Conservation (phyloP, 1,284 basidiomycete genomes). For the Porogramme epimiltina region DNA sequence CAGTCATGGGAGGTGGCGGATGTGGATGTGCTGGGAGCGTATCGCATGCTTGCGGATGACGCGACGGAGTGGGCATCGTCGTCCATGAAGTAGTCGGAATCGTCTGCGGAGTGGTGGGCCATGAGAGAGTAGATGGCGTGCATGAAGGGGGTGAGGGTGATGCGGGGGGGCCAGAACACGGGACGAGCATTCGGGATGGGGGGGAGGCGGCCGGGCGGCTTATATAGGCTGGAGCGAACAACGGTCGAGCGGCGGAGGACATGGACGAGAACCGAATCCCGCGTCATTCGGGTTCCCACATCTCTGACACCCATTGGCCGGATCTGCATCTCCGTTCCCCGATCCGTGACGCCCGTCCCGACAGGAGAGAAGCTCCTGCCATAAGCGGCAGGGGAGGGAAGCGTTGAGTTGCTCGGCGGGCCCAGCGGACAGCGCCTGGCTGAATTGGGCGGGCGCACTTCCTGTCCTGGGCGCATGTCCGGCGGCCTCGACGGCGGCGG, state of each 20-base stretch:
- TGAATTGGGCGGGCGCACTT: background rate
- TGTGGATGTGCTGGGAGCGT: conserved; percentile 39
- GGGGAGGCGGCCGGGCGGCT: conserved; percentile 7
- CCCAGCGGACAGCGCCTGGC: background rate
- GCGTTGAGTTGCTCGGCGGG: background rate
- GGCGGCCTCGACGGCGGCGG: background rate
- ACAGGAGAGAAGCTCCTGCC: background rate
- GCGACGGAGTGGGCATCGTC: conserved; percentile 37
- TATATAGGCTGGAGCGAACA: conserved; percentile 20
- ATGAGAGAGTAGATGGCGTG: conserved; percentile 14
- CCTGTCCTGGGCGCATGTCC: background rate
- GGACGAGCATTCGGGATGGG: conserved; percentile 12
- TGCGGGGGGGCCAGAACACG: conserved; percentile 10
- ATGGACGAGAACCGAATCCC: conserved; percentile 24
- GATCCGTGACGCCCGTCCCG: conserved; percentile 13
- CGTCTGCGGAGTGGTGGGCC: conserved; percentile 17
- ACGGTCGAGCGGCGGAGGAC: conserved; percentile 26
- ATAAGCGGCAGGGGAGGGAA: too few relatives aligned
- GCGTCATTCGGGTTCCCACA: conserved; percentile 27
- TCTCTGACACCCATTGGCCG: conserved; percentile 14
- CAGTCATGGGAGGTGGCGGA: conserved; percentile 45
- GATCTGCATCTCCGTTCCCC: conserved; percentile 22
- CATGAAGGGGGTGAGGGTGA: conserved; percentile 10
- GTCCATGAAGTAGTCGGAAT: conserved; percentile 33
- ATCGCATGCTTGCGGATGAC: conserved; percentile 35